phyloP scores from a whole-genome alignment of 371 early-diverging fungal genomes.

The Actinomucor elegans region DNA sequence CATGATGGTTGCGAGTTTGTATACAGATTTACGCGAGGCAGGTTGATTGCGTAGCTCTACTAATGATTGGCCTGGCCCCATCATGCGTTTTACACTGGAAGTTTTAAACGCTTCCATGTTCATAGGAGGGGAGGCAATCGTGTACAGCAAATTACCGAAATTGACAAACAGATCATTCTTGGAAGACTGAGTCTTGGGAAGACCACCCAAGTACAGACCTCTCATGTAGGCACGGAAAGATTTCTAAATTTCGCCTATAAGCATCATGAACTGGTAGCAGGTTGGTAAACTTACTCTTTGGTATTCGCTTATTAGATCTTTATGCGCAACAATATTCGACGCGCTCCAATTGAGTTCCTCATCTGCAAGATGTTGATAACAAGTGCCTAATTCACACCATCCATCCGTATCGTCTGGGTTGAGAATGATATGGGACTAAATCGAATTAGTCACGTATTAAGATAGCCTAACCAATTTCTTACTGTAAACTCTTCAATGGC shows the following conservation, averaged over 20 bases:
- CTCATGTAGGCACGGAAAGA: slow-evolving; percentile 56
- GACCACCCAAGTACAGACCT: slow-evolving; percentile 29
- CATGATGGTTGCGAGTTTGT: slow-evolving; percentile 43
- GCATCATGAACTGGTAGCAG: background rate
- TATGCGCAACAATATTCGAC: slow-evolving; percentile 51
- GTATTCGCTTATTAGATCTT: slow-evolving; percentile 51
- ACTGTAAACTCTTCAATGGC: slow-evolving; percentile 61
- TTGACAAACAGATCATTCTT: slow-evolving; percentile 44
- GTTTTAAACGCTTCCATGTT: slow-evolving; percentile 50
- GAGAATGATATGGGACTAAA: slow-evolving; percentile 31
- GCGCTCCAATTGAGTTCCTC: slow-evolving; percentile 73
- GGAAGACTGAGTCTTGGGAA: background rate
- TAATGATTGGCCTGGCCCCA: slow-evolving; percentile 16
- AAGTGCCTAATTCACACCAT: slow-evolving; percentile 67
- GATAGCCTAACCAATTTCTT: slow-evolving; percentile 3
- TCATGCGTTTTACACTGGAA: background rate
- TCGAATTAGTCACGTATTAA: background rate
- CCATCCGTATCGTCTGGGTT: slow-evolving; percentile 60
- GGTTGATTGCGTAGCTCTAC: background rate
- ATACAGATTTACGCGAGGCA: slow-evolving; percentile 33
- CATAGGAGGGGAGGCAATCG: slow-evolving; percentile 72
- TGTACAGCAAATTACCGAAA: slow-evolving; percentile 64
- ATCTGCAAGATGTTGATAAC: slow-evolving; percentile 59
- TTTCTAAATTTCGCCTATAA: slow-evolving; percentile 35
- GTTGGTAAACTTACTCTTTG: slow-evolving; percentile 49